phyloP scores from a whole-genome alignment of 2,329 filamentous ascomycete species.

The Cryphonectria japonica region DNA sequence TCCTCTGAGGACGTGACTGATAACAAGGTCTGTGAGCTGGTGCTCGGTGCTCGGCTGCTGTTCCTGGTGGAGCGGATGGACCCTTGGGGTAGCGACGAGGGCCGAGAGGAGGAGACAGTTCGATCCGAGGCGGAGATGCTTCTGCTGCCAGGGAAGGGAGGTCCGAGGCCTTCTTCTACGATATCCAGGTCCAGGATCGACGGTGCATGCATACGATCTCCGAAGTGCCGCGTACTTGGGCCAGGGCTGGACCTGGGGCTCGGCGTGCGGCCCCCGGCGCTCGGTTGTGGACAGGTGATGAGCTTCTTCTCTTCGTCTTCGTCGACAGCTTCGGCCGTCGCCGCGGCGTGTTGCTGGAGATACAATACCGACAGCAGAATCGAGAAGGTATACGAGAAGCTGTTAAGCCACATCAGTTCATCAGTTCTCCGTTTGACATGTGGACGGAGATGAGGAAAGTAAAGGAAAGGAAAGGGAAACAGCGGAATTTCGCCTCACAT shows the following conservation, averaged over 20 bases:
- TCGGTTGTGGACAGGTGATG: background rate
- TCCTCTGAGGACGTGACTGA: conserved; percentile 4
- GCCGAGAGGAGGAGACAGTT: conserved; percentile 7
- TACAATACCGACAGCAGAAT: conserved; percentile 27
- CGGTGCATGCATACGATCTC: background rate
- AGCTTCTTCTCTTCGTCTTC: conserved; percentile 17
- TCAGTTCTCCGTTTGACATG: background rate
- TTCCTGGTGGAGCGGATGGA: conserved; percentile 17
- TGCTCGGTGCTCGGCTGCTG: conserved; percentile 1
- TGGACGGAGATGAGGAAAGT: background rate
- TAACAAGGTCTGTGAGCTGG: conserved; percentile 5
- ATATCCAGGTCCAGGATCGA: conserved; percentile 17
- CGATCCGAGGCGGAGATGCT: background rate
- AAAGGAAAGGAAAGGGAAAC: background rate
- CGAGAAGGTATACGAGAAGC: conserved; percentile 31
- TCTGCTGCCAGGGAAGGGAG: conserved; percentile 8
- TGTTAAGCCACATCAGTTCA: background rate
- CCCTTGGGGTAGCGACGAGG: conserved; percentile 16
- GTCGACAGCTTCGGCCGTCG: background rate
- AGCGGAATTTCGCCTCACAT: conserved; percentile 28
- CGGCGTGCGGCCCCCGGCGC: background rate
- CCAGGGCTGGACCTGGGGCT: background rate
- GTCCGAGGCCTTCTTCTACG: background rate
- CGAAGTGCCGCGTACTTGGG: background rate
- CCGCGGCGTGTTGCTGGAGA: conserved; percentile 16